Base-by-base conservation (phyloP, 2,329 filamentous ascomycete species). In the Fusarium begoniae region DNA sequence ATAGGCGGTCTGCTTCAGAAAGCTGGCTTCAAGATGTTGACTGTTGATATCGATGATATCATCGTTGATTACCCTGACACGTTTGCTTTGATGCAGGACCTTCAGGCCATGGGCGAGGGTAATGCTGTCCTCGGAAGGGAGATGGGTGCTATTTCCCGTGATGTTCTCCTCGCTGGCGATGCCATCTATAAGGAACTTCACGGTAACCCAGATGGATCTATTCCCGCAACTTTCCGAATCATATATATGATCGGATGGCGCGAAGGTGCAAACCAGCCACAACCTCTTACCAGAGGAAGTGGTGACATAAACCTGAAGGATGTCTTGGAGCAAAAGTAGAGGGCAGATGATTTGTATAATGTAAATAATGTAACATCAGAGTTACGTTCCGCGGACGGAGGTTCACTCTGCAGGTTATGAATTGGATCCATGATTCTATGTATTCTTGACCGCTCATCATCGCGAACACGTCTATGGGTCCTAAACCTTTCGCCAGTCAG, bases 191-290 rank as follows among this genome's bases (percentile, higher is more conserved):
- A 90, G 54, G 91, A 93, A 80, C 84, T 99, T 64, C 95, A 99
- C 82, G 95, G 94, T 24, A 95, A 97, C 78, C 88, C 91, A 48
- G 92, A 94, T 77, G 93, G 89, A 26, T 90, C 85, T 3, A 87
- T 96, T 70, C 96, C 96, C 2, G 96, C 96, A 3, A 99, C 96
- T 0, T 99, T 98, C 80, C 89, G 96, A 76, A 88, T 98, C 77
- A 98, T 99, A 70, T 98, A 96, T 82, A 98, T 98, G 95, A 99
- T 99, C 83, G 96, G 96, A 1, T 99, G 96, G 96, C 97, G 96
- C 81, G 93, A 95, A 75, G 92, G 93, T 5, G 88, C 89, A 37
- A 90, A 91, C 60, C 95, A 98, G 83, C 87, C 92, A 5, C 87
- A 96, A 83, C 95, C 96, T 10, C 84, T 98, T 66, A 84, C 92